Conservation (phyloP, 2,329 filamentous ascomycete genomes). For the Trichoderma asperellum region DNA sequence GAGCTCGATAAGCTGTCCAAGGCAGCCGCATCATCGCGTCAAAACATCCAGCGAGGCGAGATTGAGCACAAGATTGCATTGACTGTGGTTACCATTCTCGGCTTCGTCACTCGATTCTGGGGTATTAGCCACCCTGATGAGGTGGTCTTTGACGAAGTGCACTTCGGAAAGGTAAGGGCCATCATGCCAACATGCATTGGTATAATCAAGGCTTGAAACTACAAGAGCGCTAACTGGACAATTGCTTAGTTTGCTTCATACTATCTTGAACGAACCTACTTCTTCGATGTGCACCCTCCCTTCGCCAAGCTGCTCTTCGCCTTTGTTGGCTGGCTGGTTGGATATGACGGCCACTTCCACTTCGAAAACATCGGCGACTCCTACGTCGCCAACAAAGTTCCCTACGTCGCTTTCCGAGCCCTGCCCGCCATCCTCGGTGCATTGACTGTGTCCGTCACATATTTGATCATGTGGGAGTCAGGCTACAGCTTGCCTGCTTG, state of each 20-base stretch:
- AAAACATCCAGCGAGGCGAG: constrained; percentile 58
- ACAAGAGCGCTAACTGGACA: not conserved
- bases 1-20: constrained; percentile 57
- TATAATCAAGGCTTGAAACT: not conserved
- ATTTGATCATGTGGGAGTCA: constrained; percentile 99
- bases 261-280: constrained; percentile 96
- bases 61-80: constrained; percentile 85
- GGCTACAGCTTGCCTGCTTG: constrained; percentile 95
- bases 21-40: constrained; percentile 38
- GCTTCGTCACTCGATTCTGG: constrained; percentile 93
- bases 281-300: constrained; percentile 98
- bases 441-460: constrained; percentile 90
- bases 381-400: constrained; percentile 95
- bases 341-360: constrained; percentile 94
- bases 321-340: constrained; percentile 94
- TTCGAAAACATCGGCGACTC: constrained; percentile 99
- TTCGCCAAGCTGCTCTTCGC: constrained; percentile 98
- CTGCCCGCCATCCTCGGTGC: constrained; percentile 91
- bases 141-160: constrained; percentile 98
- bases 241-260: constrained; percentile 66
- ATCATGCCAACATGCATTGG: not conserved
- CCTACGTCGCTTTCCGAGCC: constrained; percentile 93
- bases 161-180: constrained; percentile 90
- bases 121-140: constrained; percentile 93
- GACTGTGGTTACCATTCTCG: constrained; percentile 74